Conservation (phyloP, 2,329 filamentous ascomycete genomes). For the Dothistroma septosporum region DNA sequence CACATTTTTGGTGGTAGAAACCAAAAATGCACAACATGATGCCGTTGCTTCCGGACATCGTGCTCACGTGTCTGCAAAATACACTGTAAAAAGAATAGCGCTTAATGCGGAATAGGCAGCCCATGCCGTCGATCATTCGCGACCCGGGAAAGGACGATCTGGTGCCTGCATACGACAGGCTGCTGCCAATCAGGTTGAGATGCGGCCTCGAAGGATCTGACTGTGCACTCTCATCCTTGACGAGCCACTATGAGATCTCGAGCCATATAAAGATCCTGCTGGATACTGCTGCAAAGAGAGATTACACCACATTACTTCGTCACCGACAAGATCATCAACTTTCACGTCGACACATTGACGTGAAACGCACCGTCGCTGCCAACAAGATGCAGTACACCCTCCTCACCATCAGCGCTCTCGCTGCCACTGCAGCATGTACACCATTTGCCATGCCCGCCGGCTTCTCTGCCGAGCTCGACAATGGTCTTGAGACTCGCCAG, state of each 20-base stretch:
- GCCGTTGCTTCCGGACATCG: neutral
- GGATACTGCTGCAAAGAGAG: neutral
- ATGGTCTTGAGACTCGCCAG: constrained; percentile 13
- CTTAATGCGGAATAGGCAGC: constrained; percentile 10
- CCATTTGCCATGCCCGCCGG: constrained; percentile 18
- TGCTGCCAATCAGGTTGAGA: constrained; percentile 13
- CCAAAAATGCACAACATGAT: neutral
- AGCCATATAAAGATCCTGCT: neutral
- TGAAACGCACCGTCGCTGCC: neutral
- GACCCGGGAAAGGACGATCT: constrained; percentile 1
- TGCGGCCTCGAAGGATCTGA: neutral
- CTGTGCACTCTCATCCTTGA: neutral
- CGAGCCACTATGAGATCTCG: neutral
- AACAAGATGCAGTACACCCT: constrained; percentile 20
- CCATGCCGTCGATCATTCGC: constrained; percentile 18
- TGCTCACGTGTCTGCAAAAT: neutral
- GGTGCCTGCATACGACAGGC: constrained; percentile 12
- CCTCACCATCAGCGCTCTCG: constrained; percentile 18
- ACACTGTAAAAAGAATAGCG: neutral
- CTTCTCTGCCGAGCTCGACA: constrained; percentile 7
- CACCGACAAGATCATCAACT: neutral
- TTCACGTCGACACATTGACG: neutral
- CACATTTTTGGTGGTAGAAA: neutral
- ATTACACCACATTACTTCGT: neutral
- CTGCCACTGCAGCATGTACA: constrained; percentile 15